Evolutionary conservation across 2,329 filamentous ascomycete species (phyloP).

Genomic region (Parastagonospora nodorum): DNA sequence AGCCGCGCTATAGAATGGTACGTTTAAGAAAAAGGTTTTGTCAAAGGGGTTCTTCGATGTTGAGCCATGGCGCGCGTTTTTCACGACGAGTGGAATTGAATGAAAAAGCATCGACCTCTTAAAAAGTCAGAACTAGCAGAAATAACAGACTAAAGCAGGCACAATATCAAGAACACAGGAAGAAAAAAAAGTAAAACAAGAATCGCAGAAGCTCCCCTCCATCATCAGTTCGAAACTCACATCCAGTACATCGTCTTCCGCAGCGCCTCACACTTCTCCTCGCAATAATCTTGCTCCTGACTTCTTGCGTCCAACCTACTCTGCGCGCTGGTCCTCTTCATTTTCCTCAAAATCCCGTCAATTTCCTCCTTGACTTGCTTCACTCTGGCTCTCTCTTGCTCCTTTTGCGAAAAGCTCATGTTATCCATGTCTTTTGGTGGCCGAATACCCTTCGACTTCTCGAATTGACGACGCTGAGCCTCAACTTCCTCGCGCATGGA

Average conservation of each 20-base stretch:
- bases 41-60: too few relatives aligned
- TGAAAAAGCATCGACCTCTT: too few relatives aligned
- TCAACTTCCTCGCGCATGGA: not conserved
- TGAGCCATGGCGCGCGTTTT: too few relatives aligned
- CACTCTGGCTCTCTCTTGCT: not conserved
- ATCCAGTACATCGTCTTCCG: constrained; percentile 8
- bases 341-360: not conserved
- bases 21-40: too few relatives aligned
- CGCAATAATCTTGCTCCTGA: not conserved
- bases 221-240: too few relatives aligned
- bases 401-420: not conserved
- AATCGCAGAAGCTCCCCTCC: too few relatives aligned
- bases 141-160: not conserved
- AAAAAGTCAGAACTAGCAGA: not conserved
- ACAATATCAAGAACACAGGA: not conserved
- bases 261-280: not conserved
- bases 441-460: not conserved
- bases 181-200: not conserved
- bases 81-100: too few relatives aligned
- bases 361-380: not conserved
- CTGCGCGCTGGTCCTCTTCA: not conserved
- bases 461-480: too few relatives aligned
- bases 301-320: not conserved
- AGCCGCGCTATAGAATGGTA: too few relatives aligned
- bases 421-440: not conserved